These are phyloP conservation scores for Boletus coccyginus DNA, from an alignment of 768 basidiomycete species.

Conservation along the genomic window DNA sequence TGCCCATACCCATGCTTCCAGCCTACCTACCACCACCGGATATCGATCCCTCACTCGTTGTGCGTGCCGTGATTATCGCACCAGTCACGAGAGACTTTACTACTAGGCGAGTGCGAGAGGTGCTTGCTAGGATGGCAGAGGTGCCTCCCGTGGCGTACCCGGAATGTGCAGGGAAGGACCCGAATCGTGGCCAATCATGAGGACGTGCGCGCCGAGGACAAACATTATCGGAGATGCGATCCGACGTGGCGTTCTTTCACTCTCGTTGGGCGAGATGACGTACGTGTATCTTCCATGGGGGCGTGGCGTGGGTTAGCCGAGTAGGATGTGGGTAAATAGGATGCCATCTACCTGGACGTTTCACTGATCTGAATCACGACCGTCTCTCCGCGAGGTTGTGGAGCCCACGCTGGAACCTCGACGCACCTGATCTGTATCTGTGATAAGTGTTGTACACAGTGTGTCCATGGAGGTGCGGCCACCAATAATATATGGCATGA, in stretches of 20 bases:
- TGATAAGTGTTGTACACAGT: constrained; percentile 13
- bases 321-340: constrained; percentile 25
- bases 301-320: constrained; percentile 27
- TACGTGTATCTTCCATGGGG: constrained; percentile 13
- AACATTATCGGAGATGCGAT: constrained; percentile 16
- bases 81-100: constrained; percentile 46
- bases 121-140: constrained; percentile 21
- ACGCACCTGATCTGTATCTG: constrained; percentile 23
- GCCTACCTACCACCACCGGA: constrained; percentile 37
- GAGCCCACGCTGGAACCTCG: constrained; percentile 29
- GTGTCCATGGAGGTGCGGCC: constrained; percentile 2
- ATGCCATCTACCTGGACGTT: not conserved
- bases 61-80: constrained; percentile 54
- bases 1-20: constrained; percentile 44
- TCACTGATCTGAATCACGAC: constrained; percentile 15
- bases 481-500: constrained; percentile 10
- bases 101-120: constrained; percentile 20
- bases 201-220: not conserved
- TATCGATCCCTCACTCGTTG: constrained; percentile 44
- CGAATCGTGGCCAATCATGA: constrained; percentile 1
- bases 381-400: constrained; percentile 25
- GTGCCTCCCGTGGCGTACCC: constrained; percentile 22
- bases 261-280: constrained; percentile 18
- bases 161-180: constrained; percentile 5
- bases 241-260: constrained; percentile 13